Evolutionary conservation across 257 asterid genomes (phyloP).

Genomic region (Scutellaria baicalensis): DNA sequence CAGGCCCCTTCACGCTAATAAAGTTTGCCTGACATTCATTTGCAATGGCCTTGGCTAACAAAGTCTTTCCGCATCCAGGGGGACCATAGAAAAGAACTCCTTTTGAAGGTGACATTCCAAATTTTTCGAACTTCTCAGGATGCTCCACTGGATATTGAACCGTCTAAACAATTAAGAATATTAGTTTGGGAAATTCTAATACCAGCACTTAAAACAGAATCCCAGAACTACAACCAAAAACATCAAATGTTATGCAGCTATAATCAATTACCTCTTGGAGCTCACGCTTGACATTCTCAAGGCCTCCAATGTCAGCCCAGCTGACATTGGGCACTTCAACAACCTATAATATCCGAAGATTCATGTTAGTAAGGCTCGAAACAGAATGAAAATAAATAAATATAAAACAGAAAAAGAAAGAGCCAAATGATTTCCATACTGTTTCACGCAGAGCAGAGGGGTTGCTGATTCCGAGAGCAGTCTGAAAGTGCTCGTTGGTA

Average conservation of each 20-base stretch:
- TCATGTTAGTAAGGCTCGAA: background rate
- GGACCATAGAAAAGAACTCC: constrained; percentile 68
- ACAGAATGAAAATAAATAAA: background rate
- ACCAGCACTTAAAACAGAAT: background rate
- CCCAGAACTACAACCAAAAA: background rate
- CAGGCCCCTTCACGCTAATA: constrained; percentile 60
- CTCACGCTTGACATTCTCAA: constrained; percentile 53
- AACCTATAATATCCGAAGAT: constrained; percentile 24
- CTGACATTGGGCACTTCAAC: constrained; percentile 63
- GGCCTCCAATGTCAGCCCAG: constrained; percentile 67
- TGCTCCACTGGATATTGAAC: constrained; percentile 76
- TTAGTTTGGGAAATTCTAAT: background rate
- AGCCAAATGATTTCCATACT: constrained; percentile 8
- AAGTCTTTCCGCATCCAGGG: constrained; percentile 63
- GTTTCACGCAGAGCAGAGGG: constrained; percentile 77
- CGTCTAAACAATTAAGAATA: constrained; percentile 23
- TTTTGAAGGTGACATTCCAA: constrained; percentile 67
- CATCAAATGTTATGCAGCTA: background rate
- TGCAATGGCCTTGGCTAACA: constrained; percentile 65
- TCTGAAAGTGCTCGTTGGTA: constrained; percentile 51
- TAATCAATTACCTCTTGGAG: constrained; percentile 42
- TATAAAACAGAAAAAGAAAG: background rate
- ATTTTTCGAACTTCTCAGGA: constrained; percentile 60
- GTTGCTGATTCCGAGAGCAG: constrained; percentile 64
- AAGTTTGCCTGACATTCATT: constrained; percentile 65